Evolutionary conservation across 116 monocot genomes (phyloP).

Genomic region (Papilionanthe hybrid): DNA sequence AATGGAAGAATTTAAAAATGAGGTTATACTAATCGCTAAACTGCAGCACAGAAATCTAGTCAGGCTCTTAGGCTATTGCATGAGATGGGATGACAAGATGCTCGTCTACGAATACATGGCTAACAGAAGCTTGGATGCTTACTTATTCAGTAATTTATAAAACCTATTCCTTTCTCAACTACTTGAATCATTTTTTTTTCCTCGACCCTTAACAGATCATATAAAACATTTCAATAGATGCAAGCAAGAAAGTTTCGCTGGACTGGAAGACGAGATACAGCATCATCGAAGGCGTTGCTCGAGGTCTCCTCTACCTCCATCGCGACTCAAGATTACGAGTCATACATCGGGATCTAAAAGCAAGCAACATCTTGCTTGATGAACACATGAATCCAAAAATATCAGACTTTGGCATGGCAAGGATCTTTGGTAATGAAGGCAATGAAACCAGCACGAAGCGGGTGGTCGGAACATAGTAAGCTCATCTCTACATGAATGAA

Average conservation of each 20-base stretch:
- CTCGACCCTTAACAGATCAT: background rate
- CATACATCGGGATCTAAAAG: slow-evolving; percentile 78
- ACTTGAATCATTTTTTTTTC: background rate
- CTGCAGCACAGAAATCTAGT: slow-evolving; percentile 39
- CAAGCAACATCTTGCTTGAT: slow-evolving; percentile 67
- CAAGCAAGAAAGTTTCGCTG: slow-evolving; percentile 4
- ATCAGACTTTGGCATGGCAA: slow-evolving; percentile 80
- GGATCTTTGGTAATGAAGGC: slow-evolving; percentile 52
- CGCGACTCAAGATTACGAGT: slow-evolving; percentile 57
- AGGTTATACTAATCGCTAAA: slow-evolving; percentile 27
- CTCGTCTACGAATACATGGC: slow-evolving; percentile 37
- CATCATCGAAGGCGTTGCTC: slow-evolving; percentile 49
- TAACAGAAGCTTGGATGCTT: slow-evolving; percentile 42
- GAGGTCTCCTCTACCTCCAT: slow-evolving; percentile 78
- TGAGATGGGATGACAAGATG: slow-evolving; percentile 29
- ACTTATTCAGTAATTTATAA: slow-evolving; percentile 24
- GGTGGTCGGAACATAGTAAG: slow-evolving; percentile 80
- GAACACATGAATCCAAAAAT: slow-evolving; percentile 70
- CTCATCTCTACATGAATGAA: background rate
- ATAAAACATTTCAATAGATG: slow-evolving; percentile 4
- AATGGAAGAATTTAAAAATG: slow-evolving; percentile 28
- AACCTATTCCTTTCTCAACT: background rate
- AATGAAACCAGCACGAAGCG: slow-evolving; percentile 43
- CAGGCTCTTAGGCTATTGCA: slow-evolving; percentile 33
- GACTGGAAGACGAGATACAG: slow-evolving; percentile 35